Conservation (phyloP, 768 basidiomycete genomes). For the Suillus placidus region DNA sequence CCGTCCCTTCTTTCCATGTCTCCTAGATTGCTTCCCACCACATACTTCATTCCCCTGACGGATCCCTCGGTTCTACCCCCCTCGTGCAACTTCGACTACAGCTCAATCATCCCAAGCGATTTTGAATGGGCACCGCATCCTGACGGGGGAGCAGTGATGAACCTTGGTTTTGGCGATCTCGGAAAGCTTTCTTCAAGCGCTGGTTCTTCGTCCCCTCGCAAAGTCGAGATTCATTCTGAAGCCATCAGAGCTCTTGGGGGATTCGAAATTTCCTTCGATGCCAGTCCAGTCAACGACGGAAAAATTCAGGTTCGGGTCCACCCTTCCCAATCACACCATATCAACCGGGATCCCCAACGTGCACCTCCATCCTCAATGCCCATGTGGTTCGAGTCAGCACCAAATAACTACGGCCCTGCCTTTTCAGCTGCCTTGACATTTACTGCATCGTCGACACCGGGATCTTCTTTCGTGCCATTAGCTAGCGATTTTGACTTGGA, state of each 20-base stretch:
- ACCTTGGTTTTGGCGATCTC: conserved; percentile 47
- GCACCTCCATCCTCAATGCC: conserved; percentile 21
- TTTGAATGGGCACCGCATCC: conserved; percentile 55
- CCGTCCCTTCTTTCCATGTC: conserved; percentile 74
- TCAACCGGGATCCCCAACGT: conserved; percentile 17
- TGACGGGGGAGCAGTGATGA: conserved; percentile 44
- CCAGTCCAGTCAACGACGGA: conserved; percentile 62
- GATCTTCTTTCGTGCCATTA: conserved; percentile 36
- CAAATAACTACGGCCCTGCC: conserved; percentile 9
- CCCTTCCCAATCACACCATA: conserved; percentile 46
- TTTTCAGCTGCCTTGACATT: conserved; percentile 25
- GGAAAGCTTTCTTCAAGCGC: conserved; percentile 35
- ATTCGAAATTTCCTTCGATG: conserved; percentile 75
- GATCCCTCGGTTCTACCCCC: conserved; percentile 36
- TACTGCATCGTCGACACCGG: conserved; percentile 39
- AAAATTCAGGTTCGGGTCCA: conserved; percentile 77
- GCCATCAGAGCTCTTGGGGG: conserved; percentile 52
- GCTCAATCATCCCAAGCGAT: conserved; percentile 50
- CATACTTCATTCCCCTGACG: conserved; percentile 57
- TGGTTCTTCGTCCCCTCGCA: conserved; percentile 40
- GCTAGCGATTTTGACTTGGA: conserved; percentile 4
- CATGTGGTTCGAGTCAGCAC: conserved; percentile 29
- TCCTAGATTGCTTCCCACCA: conserved; percentile 56
- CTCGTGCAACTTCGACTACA: conserved; percentile 46
- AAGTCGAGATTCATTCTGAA: conserved; percentile 55